Evolutionary conservation across 305 asterid species (phyloP).

Genomic region (Rubia balearica): DNA sequence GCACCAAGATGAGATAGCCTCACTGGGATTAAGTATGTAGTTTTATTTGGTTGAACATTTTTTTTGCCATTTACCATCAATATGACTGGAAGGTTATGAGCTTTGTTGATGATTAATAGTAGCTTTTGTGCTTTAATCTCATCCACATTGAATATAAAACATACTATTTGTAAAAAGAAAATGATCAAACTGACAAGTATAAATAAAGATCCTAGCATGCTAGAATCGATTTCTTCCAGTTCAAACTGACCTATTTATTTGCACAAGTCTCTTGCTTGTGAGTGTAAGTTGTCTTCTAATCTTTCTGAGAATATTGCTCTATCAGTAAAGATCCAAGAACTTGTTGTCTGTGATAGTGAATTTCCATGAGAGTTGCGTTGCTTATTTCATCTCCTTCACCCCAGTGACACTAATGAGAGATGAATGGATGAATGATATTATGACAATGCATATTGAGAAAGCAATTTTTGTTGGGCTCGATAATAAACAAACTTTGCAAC

Average conservation of each 20-base stretch:
- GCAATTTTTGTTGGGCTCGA: too few relatives aligned
- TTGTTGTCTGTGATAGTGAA: not conserved
- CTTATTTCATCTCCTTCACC: not conserved
- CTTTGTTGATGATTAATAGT: not conserved
- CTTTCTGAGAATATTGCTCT: not conserved
- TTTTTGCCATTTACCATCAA: too few relatives aligned
- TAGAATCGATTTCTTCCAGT: too few relatives aligned
- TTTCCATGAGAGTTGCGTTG: not conserved
- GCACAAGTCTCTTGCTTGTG: not conserved
- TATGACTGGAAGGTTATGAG: not conserved
- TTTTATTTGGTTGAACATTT: not conserved
- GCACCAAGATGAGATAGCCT: constrained; percentile 60
- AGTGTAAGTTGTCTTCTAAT: not conserved
- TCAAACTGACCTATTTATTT: not conserved
- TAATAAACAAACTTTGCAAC: too few relatives aligned
- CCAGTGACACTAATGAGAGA: not conserved
- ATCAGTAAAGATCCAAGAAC: not conserved
- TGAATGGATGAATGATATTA: too few relatives aligned
- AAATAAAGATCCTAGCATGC: too few relatives aligned
- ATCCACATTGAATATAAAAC: not conserved
- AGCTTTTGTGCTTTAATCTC: not conserved
- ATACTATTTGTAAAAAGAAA: not conserved
- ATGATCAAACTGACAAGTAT: not conserved
- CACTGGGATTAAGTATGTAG: constrained; percentile 52
- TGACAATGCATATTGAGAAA: too few relatives aligned